Base-by-base conservation (phyloP, 805 yeast genomes). In the Isabelozyma rhagii region DNA sequence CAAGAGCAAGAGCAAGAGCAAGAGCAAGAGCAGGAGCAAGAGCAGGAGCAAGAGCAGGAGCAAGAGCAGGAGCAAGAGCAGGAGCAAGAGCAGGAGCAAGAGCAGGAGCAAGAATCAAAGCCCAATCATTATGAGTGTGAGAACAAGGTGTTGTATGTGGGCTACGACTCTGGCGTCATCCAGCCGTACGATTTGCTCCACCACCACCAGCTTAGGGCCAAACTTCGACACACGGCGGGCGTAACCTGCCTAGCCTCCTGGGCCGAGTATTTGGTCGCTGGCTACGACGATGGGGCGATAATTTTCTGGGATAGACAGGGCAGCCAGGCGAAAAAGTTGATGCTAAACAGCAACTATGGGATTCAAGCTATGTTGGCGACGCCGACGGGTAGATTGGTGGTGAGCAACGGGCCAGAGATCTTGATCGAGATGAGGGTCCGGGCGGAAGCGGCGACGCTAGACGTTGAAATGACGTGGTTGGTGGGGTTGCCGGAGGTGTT, bases 121-220 rank as follows among this genome's bases (percentile, higher is more conserved):
- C 8, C 15, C 1, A 47, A 47, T 15, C 17, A 31, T 31, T 51
- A 48, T 42, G 51, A 43, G 8, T 49, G 56, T 15, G 66, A 62
- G 7, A 82, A 75, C 0, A 78, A 75, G 52, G 51, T 55, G 4
- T 59, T 78, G 3, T 61, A 71, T 25, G 79, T 77, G 2, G 87
- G 76, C 1, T 66, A 75, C 55, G 58, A 53, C 31, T 68, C 74
- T 43, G 80, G 80, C 2, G 50, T 49, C 4, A 57, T 67, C 31
- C 60, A 61, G 49, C 62, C 56, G 47, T 65, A 54, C 48, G 51
- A 59, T 42, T 31, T 64, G 3, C 53, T 52, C 10, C 56, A 54
- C 42, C 61, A 55, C 45, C 45, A 50, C 39, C 54, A 60, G 47
- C 56, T 21, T 11, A 4, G 43, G 21, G 5, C 21, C 56, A 25